Evolutionary conservation across 495 filamentous ascomycete species (phyloP).

Genomic region (Neurospora terricola): DNA sequence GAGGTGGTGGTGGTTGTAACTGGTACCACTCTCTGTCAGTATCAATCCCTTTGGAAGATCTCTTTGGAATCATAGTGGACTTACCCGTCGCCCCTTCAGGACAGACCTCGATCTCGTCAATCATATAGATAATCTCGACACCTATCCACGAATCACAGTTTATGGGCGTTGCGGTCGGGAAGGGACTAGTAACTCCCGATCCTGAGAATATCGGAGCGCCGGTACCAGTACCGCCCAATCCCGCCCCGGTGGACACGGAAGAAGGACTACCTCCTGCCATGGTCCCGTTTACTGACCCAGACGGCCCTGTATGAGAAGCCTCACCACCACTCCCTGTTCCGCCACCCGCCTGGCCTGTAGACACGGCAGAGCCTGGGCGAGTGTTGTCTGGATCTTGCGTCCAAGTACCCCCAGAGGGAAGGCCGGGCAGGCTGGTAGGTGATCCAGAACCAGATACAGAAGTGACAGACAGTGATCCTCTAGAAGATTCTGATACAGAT

Average conservation of each 20-base stretch:
- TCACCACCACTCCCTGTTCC: not conserved
- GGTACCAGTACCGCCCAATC: not conserved
- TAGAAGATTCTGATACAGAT: not conserved
- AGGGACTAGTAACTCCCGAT: not conserved
- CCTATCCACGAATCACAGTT: constrained; percentile 25
- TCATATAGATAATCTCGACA: constrained; percentile 27
- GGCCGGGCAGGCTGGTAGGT: not conserved
- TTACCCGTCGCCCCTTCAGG: constrained; percentile 20
- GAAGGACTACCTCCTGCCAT: not conserved
- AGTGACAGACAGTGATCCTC: not conserved
- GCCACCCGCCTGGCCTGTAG: not conserved
- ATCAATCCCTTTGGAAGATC: not conserved
- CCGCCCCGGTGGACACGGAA: not conserved
- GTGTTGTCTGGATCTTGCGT: not conserved
- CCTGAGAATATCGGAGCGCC: not conserved
- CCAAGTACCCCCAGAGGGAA: not conserved
- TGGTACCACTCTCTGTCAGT: constrained; percentile 1
- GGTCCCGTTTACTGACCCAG: not conserved
- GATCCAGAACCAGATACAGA: not conserved
- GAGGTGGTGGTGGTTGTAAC: constrained; percentile 16
- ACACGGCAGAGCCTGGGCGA: not conserved
- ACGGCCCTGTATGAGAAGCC: not conserved
- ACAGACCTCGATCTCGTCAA: constrained; percentile 23
- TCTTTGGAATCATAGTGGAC: not conserved
- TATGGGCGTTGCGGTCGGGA: constrained; percentile 3